A percentile compares a stretch with the other conserved stretches of the same genome.
Evolutionary conservation across 345 rosid species (phyloP).

Genomic region (Cardamine occulta): DNA sequence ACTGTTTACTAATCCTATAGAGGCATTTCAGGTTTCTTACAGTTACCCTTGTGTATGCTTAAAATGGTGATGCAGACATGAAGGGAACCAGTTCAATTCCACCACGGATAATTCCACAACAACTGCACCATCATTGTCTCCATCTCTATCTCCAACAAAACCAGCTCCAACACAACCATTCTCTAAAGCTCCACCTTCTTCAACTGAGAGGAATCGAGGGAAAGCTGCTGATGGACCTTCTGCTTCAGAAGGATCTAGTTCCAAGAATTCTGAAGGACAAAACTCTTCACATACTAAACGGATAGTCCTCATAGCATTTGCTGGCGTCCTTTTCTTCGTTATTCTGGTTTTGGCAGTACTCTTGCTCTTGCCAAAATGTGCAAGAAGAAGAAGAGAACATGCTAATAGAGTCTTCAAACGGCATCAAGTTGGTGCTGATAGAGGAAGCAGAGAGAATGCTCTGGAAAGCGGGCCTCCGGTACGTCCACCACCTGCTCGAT

Average conservation of each 20-base stretch:
- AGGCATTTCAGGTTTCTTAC: constrained; percentile 24
- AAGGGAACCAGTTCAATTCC: constrained; percentile 79
- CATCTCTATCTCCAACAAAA: constrained; percentile 54
- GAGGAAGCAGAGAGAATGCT: constrained; percentile 66
- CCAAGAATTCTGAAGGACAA: constrained; percentile 41
- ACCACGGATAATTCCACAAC: constrained; percentile 36
- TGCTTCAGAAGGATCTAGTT: constrained; percentile 52
- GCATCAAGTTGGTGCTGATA: constrained; percentile 72
- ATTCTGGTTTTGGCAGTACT: constrained; percentile 57
- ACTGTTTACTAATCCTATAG: background rate
- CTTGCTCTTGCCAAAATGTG: constrained; percentile 64
- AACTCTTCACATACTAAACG: constrained; percentile 55
- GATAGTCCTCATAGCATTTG: constrained; percentile 79
- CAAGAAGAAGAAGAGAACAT: constrained; percentile 57
- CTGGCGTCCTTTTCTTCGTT: constrained; percentile 58
- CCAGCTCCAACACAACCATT: constrained; percentile 49
- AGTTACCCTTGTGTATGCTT: constrained; percentile 16
- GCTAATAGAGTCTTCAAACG: constrained; percentile 54
- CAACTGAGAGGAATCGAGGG: constrained; percentile 53
- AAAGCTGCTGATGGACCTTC: constrained; percentile 69
- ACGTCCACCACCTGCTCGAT: constrained; percentile 54
- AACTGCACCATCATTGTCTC: constrained; percentile 55
- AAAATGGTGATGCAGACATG: constrained; percentile 59
- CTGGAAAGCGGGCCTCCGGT: constrained; percentile 50
- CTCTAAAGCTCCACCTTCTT: constrained; percentile 48